Evolutionary conservation across 805 yeast genomes (phyloP).

Genomic region (Kazachstania psychrophila): DNA sequence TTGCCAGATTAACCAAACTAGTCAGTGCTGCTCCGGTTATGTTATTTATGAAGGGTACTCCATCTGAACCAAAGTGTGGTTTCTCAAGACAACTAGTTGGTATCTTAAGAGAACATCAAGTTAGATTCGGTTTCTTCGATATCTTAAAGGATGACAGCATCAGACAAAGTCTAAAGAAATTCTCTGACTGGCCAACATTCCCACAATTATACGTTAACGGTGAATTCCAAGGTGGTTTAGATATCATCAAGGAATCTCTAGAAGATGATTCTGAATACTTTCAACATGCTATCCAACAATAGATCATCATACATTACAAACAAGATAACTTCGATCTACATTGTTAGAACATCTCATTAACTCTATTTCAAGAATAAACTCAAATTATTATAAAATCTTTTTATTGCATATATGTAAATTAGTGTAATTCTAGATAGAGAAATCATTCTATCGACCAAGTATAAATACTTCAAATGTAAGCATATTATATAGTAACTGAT

Average conservation of each 20-base stretch:
- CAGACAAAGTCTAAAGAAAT: constrained; percentile 84
- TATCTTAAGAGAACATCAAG: constrained; percentile 87
- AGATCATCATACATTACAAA: constrained; percentile 12
- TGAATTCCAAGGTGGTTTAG: constrained; percentile 96
- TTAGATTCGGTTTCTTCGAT: constrained; percentile 94
- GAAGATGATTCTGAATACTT: constrained; percentile 89
- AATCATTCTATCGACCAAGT: no score
- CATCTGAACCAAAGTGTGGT: constrained; percentile 96
- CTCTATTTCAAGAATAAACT: no score
- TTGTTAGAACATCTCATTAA: no score
- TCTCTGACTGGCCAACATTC: constrained; percentile 98
- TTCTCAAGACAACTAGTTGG: constrained; percentile 95
- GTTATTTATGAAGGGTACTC: constrained; percentile 98
- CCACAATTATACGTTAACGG: constrained; percentile 94
- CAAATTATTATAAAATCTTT: no score
- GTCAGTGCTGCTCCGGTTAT: constrained; percentile 95
- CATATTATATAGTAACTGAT: no score
- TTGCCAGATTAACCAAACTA: constrained; percentile 69
- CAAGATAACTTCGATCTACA: background rate
- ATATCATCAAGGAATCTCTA: constrained; percentile 83
- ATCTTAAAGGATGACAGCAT: constrained; percentile 90
- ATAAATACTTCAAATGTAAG: no score
- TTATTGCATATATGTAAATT: no score
- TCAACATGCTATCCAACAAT: constrained; percentile 45
- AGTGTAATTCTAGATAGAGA: no score